Conservation (phyloP, 495 filamentous ascomycete species). For the Podospora pseudocomata region DNA sequence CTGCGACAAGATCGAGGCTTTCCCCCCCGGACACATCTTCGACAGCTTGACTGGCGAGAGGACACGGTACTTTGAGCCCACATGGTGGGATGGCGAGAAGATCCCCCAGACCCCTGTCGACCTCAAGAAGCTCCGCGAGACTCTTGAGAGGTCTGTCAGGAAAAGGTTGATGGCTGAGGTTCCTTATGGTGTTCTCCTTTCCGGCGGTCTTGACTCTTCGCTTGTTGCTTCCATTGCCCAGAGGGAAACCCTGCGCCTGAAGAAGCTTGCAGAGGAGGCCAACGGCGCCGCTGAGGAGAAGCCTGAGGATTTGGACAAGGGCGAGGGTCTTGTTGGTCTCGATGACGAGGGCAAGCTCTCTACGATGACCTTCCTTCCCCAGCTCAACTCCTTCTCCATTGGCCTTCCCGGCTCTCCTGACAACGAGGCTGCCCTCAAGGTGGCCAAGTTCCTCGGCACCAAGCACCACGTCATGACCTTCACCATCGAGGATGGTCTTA, state of each 20-base stretch:
- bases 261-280: constrained; percentile 53
- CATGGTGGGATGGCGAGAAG: constrained; percentile 82
- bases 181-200: constrained; percentile 92
- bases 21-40: constrained; percentile 93
- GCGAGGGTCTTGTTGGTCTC: constrained; percentile 80
- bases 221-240: constrained; percentile 94
- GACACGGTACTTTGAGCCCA: constrained; percentile 83
- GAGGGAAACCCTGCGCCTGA: constrained; percentile 77
- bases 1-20: constrained; percentile 90
- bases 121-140: constrained; percentile 71
- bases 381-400: constrained; percentile 98
- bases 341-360: constrained; percentile 85
- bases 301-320: constrained; percentile 47
- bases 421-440: constrained; percentile 80
- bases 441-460: constrained; percentile 92
- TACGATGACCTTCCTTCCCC: constrained; percentile 85
- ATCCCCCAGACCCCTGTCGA: constrained; percentile 77
- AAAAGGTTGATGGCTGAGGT: constrained; percentile 99
- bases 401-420: constrained; percentile 89
- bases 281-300: constrained; percentile 38
- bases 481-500: constrained; percentile 91
- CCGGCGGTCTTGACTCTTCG: constrained; percentile 92
- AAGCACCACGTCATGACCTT: constrained; percentile 98
- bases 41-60: constrained; percentile 81
- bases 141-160: constrained; percentile 84